Percentiles rank a stretch among this genome's conserved stretches.
phyloP scores from a whole-genome alignment of 2,329 filamentous ascomycete species.

The Macrophomina tecta region DNA sequence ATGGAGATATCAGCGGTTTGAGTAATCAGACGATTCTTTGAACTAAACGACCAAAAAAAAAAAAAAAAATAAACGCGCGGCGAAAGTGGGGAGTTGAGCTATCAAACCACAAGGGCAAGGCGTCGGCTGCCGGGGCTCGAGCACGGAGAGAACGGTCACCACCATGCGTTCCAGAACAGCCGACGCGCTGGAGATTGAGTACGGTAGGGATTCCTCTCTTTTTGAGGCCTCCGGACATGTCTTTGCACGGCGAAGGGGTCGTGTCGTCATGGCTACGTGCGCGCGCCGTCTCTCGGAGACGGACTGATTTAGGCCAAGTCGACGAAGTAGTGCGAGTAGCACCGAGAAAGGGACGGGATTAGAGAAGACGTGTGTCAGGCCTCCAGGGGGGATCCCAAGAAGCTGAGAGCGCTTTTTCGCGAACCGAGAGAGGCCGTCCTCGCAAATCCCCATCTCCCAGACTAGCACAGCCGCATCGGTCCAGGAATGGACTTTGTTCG shows the following conservation, averaged over 20 bases:
- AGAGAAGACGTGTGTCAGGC: background rate
- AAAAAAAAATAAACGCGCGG: background rate
- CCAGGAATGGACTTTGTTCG: background rate
- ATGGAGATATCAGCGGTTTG: background rate
- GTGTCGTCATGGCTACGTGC: background rate
- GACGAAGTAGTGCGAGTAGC: background rate
- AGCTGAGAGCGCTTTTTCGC: background rate
- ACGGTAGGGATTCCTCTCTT: background rate
- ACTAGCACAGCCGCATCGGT: background rate
- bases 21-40: background rate
- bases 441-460: background rate
- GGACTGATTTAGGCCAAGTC: background rate
- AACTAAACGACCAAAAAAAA: too few species aligned
- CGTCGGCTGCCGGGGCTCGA: background rate
- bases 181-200: background rate
- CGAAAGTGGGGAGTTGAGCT: background rate
- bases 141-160: background rate
- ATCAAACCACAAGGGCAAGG: background rate
- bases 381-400: background rate
- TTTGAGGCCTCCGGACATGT: background rate
- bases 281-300: background rate
- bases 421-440: background rate
- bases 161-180: background rate
- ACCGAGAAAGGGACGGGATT: background rate
- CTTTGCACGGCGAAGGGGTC: background rate